Evolutionary conservation across 306 rosid species (phyloP), one percentile per base, ranked within the genome.

Genomic region (Vigna radiata): DNA sequence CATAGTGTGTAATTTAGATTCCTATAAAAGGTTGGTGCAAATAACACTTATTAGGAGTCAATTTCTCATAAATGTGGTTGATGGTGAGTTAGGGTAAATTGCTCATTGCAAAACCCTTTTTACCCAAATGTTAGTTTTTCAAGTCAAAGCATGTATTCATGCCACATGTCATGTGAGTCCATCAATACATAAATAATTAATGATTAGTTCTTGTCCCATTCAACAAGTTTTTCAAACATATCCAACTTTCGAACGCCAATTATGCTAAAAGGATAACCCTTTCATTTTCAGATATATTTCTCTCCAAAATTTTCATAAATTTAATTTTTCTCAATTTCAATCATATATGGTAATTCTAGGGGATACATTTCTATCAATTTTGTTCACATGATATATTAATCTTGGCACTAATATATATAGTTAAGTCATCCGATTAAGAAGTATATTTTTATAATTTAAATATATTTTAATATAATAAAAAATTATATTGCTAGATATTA

Each of bases 71-170:
- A n/a, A n/a, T n/a, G 23, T 13, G 48, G 60, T 75, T 29, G 15
- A 48, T 67, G 2, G 65, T 49, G 68, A 41, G 10, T 61, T 60
- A 43, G 77, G 69, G 19, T 60, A 78, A 73, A 52, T 16, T 8
- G 12, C 68, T 59, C 4, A 78, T 10, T 23, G 43, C 52, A 65
- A 52, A 64, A 36, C 50, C 21, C 59, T 15, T 33, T 29, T 79
- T 50, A 67, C 3, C 67, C 9, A 44, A 73, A 56, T 44, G 27
- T 67, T 49, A 41, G 41, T 47, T 21, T 56, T 60, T 50, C 14
- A 79, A 68, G 83, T 83, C 86, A 83, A 79, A 53, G 69, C 25
- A 62, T 53, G 60, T 36, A 36, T 68, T 77, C 4, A 72, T 77
- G 37, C 37, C 66, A 78, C 83, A 78, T 83, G 83, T 37, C 63